Conservation (phyloP, 306 rosid species). For the Castanopsis chinensis region DNA sequence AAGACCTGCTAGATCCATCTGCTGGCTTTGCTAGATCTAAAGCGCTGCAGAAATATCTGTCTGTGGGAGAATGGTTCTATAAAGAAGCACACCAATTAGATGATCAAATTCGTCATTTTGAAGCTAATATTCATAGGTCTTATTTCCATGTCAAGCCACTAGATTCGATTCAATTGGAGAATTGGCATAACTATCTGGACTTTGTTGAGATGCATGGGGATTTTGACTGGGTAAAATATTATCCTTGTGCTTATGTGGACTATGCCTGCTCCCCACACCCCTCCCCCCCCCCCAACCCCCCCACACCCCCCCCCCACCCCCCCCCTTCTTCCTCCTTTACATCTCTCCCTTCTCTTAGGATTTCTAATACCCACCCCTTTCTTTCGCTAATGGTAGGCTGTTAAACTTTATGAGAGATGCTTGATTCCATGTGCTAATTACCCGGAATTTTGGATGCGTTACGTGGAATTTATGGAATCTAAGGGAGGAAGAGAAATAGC, state of each 20-base stretch:
- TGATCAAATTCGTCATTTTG: constrained; percentile 52
- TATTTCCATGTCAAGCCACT: constrained; percentile 76
- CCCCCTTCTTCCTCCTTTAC: background rate
- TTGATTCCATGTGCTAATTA: constrained; percentile 88
- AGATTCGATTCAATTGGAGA: constrained; percentile 64
- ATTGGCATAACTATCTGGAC: constrained; percentile 89
- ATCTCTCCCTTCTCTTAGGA: background rate
- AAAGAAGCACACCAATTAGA: constrained; percentile 56
- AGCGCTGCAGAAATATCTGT: constrained; percentile 60
- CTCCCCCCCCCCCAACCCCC: background rate
- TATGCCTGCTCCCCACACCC: constrained; percentile 19
- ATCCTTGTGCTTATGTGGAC: constrained; percentile 18
- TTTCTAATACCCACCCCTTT: constrained; percentile 18
- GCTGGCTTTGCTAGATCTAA: constrained; percentile 43
- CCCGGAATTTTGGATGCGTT: constrained; percentile 96
- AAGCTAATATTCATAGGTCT: constrained; percentile 61
- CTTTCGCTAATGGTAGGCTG: constrained; percentile 51
- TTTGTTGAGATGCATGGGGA: constrained; percentile 79
- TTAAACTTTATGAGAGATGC: constrained; percentile 87
- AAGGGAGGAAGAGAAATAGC: constrained; percentile 97
- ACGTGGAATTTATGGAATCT: constrained; percentile 76
- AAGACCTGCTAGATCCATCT: constrained; percentile 63
- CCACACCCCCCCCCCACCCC: background rate
- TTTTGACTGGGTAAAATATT: constrained; percentile 75
- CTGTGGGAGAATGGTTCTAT: constrained; percentile 62